phyloP scores from a whole-genome alignment of 441 rosid species.

The Hypseocharis bilobata region DNA sequence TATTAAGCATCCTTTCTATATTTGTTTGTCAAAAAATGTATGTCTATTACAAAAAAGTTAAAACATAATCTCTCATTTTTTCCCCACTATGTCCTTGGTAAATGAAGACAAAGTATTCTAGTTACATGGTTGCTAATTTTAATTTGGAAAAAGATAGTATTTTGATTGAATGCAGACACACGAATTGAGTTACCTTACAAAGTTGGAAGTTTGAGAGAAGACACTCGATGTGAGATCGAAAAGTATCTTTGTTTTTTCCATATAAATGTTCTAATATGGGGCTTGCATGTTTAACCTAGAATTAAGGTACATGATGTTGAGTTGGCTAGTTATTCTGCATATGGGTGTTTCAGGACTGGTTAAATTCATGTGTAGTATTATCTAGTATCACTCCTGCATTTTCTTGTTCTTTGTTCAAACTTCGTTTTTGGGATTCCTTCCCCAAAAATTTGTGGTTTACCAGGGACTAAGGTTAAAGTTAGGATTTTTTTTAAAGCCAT shows the following conservation, averaged over 20 bases:
- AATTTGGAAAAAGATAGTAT: not conserved
- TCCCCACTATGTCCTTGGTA: not conserved
- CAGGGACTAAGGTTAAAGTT: no score
- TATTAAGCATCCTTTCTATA: not conserved
- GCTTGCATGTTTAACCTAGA: not conserved
- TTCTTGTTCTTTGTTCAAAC: no score
- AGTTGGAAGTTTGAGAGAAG: not conserved
- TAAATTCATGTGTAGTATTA: not conserved
- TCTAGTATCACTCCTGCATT: no score
- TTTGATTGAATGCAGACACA: no score
- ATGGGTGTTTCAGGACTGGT: not conserved
- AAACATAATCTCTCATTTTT: not conserved
- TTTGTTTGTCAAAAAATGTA: not conserved
- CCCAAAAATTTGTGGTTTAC: no score
- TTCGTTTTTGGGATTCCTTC: no score
- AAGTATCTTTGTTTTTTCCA: not conserved
- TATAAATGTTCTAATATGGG: not conserved
- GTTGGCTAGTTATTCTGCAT: not conserved
- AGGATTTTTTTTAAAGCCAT: no score
- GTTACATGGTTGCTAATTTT: not conserved
- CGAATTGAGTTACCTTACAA: not conserved
- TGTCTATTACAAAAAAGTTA: not conserved
- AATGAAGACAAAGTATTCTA: not conserved
- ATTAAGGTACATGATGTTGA: not conserved
- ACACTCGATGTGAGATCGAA: not conserved